Base-by-base conservation (phyloP, 2,329 filamentous ascomycete species). In the Arachnomyces sp. region DNA sequence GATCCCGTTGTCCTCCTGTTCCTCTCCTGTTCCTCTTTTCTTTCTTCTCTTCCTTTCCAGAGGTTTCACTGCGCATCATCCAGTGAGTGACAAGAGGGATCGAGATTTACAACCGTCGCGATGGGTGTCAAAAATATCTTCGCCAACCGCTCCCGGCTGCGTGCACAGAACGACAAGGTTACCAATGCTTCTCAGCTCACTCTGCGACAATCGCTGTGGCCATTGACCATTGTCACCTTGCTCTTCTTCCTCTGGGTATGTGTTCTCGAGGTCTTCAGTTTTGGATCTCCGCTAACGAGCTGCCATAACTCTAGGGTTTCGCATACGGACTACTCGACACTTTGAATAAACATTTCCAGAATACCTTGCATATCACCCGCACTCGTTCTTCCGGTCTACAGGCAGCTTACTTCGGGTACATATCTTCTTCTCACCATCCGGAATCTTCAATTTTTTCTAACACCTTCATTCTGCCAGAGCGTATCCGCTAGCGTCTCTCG, bases 391-490 rank as follows among this genome's bases (percentile, higher is more conserved):
- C 77, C 9, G 79, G 78, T 39, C 68, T 82, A 2, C 77, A 81
- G 48, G 78, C 71, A 28, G 73, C 77, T 2, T 83, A 82, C 56
- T 82, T 82, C 51, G 78, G 77, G 69, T 76, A 57, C 36, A 64
- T 52, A 21, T 12, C 34, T 18, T 35, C 16, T 21, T 43, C 33
- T 46, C 13, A 46, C 34, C 39, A 17, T n/a, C 15, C 3, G 30
- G 14, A n/a, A 35, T 4, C 13, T 12, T 32, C 12, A 4, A 18
- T 25, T 4, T 5, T 5, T 14, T n/a, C 34, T 13, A 34, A 13
- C 5, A 29, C 30, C 36, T 15, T 32, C 9, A 32, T 15, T 21
- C 9, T 34, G 29, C 40, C 25, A 32, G 67, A 32, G 73, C 72
- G 12, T 75, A 75, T 50, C 72, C 73, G 44, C 66, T 76, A 36